Conservation (phyloP, 1,284 basidiomycete species). For the Rhizoctonia solani region DNA sequence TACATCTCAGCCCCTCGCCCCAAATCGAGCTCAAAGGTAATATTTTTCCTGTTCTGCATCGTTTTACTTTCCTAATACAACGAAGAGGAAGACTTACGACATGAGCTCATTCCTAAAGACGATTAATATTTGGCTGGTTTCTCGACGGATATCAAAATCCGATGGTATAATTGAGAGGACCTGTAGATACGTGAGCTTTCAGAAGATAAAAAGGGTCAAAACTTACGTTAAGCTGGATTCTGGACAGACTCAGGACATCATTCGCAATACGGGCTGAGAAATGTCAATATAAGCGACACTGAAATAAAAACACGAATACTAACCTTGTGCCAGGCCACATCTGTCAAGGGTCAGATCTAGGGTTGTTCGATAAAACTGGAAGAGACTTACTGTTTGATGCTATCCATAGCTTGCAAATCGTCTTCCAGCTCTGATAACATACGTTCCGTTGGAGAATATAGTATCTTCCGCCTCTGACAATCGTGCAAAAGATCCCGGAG, state of each 20-base stretch:
- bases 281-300: not conserved
- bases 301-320: not conserved
- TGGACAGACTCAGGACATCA: conserved; percentile 50
- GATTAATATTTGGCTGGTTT: conserved; percentile 27
- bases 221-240: conserved; percentile 47
- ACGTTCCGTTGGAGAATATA: conserved; percentile 37
- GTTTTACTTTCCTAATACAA: not conserved
- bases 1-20: conserved; percentile 39
- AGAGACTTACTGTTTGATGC: conserved; percentile 19
- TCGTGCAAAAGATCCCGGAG: conserved; percentile 35
- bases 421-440: conserved; percentile 47
- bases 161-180: conserved; percentile 31
- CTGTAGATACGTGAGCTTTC: not conserved
- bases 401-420: conserved; percentile 44
- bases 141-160: conserved; percentile 34
- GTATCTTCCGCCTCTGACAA: conserved; percentile 11
- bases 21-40: conserved; percentile 40
- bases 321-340: conserved; percentile 31
- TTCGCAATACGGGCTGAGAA: conserved; percentile 50
- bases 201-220: not conserved
- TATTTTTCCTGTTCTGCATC: conserved; percentile 40
- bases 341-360: not conserved
- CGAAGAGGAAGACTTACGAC: conserved; percentile 41
- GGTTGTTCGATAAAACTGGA: not conserved
- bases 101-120: conserved; percentile 49